phyloP scores from a whole-genome alignment of 768 basidiomycete genomes.

The Ramaria rubella region DNA sequence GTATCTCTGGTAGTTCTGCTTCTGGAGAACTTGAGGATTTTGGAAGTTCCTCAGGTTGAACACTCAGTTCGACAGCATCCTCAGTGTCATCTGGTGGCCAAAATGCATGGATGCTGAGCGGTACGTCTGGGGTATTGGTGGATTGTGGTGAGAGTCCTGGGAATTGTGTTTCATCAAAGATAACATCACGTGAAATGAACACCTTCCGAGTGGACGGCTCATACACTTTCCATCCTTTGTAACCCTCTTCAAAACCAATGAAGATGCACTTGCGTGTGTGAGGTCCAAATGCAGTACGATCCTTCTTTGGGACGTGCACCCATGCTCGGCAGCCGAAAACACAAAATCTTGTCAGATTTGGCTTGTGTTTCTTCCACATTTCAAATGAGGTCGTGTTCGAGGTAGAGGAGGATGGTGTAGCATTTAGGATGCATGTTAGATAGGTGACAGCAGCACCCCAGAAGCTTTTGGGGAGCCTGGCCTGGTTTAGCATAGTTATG shows the following conservation, averaged over 20 bases:
- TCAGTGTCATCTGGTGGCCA: too few relatives aligned
- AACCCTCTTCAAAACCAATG: constrained; percentile 29
- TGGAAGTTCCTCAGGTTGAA: too few relatives aligned
- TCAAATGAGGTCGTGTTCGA: constrained; percentile 18
- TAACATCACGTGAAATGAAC: constrained; percentile 6
- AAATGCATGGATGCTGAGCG: too few relatives aligned
- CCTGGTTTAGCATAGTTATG: constrained; percentile 17
- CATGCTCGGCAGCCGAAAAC: constrained; percentile 35
- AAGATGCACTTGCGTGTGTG: constrained; percentile 30
- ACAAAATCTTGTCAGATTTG: constrained; percentile 27
- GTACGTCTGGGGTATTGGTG: too few relatives aligned
- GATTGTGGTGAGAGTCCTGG: too few relatives aligned
- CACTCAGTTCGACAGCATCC: too few relatives aligned
- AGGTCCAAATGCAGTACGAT: constrained; percentile 1
- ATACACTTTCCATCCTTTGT: constrained; percentile 31
- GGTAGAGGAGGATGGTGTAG: constrained; percentile 15
- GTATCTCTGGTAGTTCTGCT: too few relatives aligned
- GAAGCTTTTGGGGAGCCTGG: constrained; percentile 16
- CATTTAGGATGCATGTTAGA: constrained; percentile 19
- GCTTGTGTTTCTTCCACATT: constrained; percentile 14
- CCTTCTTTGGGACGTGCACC: constrained; percentile 31
- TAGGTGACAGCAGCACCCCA: constrained; percentile 26
- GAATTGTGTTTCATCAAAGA: constrained; percentile 16
- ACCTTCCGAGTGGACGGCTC: constrained; percentile 11
- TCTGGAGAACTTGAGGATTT: too few relatives aligned